Evolutionary conservation across 225 moss, liverwort and hornwort species (phyloP).

Genomic region (Antitrichia curtipendula): DNA sequence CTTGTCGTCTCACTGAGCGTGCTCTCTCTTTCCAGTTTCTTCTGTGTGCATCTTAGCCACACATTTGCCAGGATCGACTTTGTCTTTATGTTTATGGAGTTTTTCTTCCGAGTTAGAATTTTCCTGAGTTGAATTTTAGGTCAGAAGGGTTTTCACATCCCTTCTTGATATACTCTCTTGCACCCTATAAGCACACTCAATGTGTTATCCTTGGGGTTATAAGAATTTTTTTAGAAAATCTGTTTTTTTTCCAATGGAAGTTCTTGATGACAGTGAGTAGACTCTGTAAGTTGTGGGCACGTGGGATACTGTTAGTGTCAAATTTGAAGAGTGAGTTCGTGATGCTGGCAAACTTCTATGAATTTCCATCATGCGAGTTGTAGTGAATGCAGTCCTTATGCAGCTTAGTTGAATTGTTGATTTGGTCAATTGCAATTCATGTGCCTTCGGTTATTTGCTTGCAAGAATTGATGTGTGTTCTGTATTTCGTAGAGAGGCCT

Average conservation of each 20-base stretch:
- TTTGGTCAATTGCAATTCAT: neutral
- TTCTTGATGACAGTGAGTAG: neutral
- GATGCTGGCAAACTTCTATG: neutral
- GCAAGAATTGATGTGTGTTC: neutral
- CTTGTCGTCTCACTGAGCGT: neutral
- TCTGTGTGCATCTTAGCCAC: neutral
- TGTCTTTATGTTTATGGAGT: neutral
- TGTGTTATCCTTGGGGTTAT: neutral
- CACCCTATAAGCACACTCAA: too few relatives aligned
- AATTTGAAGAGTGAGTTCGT: neutral
- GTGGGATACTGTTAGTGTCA: neutral
- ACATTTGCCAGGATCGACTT: neutral
- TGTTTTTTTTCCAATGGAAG: neutral
- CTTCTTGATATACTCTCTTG: neutral
- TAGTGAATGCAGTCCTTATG: neutral
- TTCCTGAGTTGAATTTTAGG: neutral
- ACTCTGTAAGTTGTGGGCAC: neutral
- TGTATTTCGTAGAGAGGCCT: neutral
- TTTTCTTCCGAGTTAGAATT: neutral
- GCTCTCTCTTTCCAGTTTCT: neutral
- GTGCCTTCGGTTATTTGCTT: neutral
- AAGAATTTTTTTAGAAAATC: neutral
- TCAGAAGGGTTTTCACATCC: neutral
- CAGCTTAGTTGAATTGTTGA: neutral
- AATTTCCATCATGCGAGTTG: neutral